Percentiles rank a stretch among this genome's conserved stretches.
phyloP scores from a whole-genome alignment of 2,329 filamentous ascomycete species.

The Trichoderma arundinaceum region DNA sequence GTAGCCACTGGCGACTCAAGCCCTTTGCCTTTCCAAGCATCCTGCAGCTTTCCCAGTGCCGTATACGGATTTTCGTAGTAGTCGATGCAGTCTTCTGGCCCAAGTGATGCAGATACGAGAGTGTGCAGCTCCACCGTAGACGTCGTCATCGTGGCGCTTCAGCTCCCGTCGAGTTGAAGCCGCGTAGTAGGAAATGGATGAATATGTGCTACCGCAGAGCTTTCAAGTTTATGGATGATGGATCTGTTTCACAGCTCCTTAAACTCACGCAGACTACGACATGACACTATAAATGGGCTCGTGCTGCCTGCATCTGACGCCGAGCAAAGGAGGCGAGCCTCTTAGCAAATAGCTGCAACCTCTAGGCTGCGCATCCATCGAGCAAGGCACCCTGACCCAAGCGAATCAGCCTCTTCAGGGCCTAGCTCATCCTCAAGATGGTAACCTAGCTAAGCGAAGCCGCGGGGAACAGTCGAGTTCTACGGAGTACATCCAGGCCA shows the following conservation, averaged over 20 bases:
- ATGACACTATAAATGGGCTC: constrained; percentile 13
- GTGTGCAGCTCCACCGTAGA: constrained; percentile 24
- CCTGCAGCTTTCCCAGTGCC: constrained; percentile 37
- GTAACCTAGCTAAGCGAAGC: not conserved
- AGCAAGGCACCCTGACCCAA: constrained; percentile 19
- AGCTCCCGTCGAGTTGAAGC: not conserved
- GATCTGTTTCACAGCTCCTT: not conserved
- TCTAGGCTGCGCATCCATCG: constrained; percentile 19
- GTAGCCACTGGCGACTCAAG: constrained; percentile 34
- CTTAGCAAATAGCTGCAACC: constrained; percentile 12
- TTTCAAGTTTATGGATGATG: not conserved
- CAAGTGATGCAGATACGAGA: constrained; percentile 41
- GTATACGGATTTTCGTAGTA: constrained; percentile 42
- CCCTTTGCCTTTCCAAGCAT: constrained; percentile 37
- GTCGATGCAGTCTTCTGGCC: constrained; percentile 42
- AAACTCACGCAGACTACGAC: not conserved
- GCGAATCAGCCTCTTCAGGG: constrained; percentile 13
- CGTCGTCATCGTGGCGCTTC: constrained; percentile 1
- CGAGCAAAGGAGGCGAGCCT: not conserved
- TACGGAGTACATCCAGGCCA: not conserved
- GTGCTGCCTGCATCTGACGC: constrained; percentile 5
- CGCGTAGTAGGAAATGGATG: no score
- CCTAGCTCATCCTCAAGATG: not conserved
- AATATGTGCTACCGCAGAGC: not conserved
- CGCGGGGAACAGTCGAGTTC: not conserved